Evolutionary conservation across 1,284 basidiomycete species (phyloP), one percentile per base, ranked within the genome.

Genomic region (Pseudozyma tsukubaensis): DNA sequence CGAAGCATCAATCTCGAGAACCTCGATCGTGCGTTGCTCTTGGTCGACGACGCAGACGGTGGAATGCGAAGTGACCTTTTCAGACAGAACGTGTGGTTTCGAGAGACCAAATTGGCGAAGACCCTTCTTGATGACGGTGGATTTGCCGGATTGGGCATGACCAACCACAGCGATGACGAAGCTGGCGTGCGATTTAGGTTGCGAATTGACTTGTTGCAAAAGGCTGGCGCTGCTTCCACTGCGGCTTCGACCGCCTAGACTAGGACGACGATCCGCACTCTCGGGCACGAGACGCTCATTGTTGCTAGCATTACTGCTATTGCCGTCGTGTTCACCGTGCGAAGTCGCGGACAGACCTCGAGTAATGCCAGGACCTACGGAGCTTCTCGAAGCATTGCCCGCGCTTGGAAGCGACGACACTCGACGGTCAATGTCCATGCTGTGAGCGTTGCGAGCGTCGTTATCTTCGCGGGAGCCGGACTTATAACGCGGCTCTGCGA

Each of bases 151-250:
- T 11, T 59, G 61, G 9, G 64, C 52, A 50, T 82, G 80, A 1
- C 80, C 80, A 11, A 82, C 79, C 11, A 82, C 79, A 42, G 78
- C 79, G 36, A 82, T 75, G 49, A 80, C 80, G 42, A 82, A 81
- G 65, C 71, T 75, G 50, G 79, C 80, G 42, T 78, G 74, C 16
- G 74, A 77, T 36, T 73, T 70, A 36, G 78, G 78, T 24, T 77
- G 76, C 24, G 67, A 64, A 36, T 80, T 78, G 36, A 79, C 76
- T 49, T 80, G 78, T 32, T 78, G 78, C 53, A 80, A 53, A 34
- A 81, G 62, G 40, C 80, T 80, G 19, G 80, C 73, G 24, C 65
- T 75, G 59, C 78, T 80, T 14, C 77, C 80, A 60, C 80, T 81
- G 2, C 78, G 64, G 62, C 76, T 77, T 42, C 80, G 72, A 21